Percentiles rank a stretch among this genome's conserved stretches.
phyloP scores from a whole-genome alignment of 768 basidiomycete genomes.

The Tulasnella sp. region DNA sequence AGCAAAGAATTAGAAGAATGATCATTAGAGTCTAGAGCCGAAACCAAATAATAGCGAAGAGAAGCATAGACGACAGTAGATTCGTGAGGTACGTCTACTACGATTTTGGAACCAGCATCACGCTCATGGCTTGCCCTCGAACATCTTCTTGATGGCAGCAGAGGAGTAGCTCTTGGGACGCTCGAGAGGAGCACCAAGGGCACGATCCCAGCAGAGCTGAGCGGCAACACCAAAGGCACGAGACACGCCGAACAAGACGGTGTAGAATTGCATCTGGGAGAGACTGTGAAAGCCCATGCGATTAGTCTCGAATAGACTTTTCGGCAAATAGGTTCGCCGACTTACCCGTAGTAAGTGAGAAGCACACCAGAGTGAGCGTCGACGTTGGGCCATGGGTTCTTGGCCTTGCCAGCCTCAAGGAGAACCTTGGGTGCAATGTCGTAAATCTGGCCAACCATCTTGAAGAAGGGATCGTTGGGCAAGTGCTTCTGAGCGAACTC shows the following conservation, averaged over 20 bases:
- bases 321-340: background rate
- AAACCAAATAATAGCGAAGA: background rate
- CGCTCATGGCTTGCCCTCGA: slow-evolving; percentile 49
- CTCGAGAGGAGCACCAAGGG: slow-evolving; percentile 85
- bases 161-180: slow-evolving; percentile 90
- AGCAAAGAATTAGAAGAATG: background rate
- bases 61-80: background rate
- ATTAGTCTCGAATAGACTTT: background rate
- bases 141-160: slow-evolving; percentile 72
- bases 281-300: slow-evolving; percentile 45
- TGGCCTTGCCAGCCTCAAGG: slow-evolving; percentile 85
- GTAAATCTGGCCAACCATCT: slow-evolving; percentile 87
- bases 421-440: slow-evolving; percentile 86
- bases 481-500: slow-evolving; percentile 85
- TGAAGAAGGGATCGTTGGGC: slow-evolving; percentile 85
- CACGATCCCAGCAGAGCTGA: slow-evolving; percentile 91
- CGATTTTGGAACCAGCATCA: background rate
- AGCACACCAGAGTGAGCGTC: slow-evolving; percentile 95
- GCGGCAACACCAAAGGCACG: slow-evolving; percentile 87
- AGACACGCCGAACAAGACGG: slow-evolving; percentile 95
- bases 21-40: slow-evolving; percentile 4
- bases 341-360: slow-evolving; percentile 66
- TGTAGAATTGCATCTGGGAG: slow-evolving; percentile 92
- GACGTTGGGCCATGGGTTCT: slow-evolving; percentile 96
- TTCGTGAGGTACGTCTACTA: background rate